A percentile compares a stretch with the other conserved stretches of the same genome.
phyloP scores from a whole-genome alignment of 306 rosid genomes.

The Vachellia collinsii region DNA sequence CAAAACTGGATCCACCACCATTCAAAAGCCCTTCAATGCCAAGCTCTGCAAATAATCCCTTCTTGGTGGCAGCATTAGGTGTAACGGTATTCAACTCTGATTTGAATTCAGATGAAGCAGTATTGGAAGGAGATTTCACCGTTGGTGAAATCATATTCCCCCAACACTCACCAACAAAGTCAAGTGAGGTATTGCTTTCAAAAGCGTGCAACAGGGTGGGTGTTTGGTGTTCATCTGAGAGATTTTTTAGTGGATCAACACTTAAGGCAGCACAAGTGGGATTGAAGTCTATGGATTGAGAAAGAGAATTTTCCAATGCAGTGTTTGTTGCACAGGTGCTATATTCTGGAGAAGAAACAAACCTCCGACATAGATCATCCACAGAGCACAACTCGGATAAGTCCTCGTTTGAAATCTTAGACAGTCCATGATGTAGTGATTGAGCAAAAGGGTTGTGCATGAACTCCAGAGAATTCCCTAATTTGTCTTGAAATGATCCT shows the following conservation, averaged over 20 bases:
- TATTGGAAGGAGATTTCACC: slow-evolving; percentile 28
- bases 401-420: slow-evolving; percentile 41
- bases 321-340: slow-evolving; percentile 8
- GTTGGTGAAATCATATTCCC: slow-evolving; percentile 23
- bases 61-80: slow-evolving; percentile 34
- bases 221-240: slow-evolving; percentile 43
- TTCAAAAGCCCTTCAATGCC: slow-evolving; percentile 69
- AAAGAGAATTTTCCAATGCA: slow-evolving; percentile 43
- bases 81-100: slow-evolving; percentile 44
- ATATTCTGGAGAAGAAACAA: slow-evolving; percentile 49
- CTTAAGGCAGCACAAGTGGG: slow-evolving; percentile 27
- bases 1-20: slow-evolving; percentile 49
- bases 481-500: slow-evolving; percentile 37
- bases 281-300: slow-evolving; percentile 48
- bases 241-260: slow-evolving; percentile 7
- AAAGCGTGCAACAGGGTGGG: slow-evolving; percentile 23
- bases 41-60: slow-evolving; percentile 71
- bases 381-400: slow-evolving; percentile 44
- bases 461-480: background rate
- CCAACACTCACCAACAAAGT: background rate
- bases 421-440: background rate
- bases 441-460: background rate
- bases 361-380: slow-evolving; percentile 74
- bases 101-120: slow-evolving; percentile 43
- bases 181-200: background rate